Conservation (phyloP, 2,329 filamentous ascomycete species). For the Dactylonectria macrodidyma region DNA sequence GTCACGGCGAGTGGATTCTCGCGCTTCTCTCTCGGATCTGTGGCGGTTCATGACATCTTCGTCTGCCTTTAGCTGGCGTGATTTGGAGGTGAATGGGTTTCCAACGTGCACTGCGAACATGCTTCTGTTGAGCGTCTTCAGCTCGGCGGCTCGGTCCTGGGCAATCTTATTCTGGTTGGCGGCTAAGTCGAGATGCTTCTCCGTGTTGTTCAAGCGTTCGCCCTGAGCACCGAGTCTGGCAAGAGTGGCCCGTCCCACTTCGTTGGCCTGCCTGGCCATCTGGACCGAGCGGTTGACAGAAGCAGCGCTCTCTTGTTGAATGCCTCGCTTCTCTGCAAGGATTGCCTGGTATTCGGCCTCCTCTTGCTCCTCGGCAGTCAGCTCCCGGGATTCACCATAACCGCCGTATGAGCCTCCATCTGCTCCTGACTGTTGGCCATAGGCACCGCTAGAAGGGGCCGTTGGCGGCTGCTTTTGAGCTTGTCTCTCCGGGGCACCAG, state of each 20-base stretch:
- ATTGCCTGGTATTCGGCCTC: constrained; percentile 77
- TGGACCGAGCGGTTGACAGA: constrained; percentile 58
- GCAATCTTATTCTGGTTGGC: constrained; percentile 82
- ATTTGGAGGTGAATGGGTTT: constrained; percentile 83
- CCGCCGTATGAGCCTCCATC: constrained; percentile 60
- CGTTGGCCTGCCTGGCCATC: constrained; percentile 61
- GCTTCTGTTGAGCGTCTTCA: constrained; percentile 88
- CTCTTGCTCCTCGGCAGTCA: constrained; percentile 87
- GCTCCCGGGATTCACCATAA: constrained; percentile 79
- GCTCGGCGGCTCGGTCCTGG: constrained; percentile 84
- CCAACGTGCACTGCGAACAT: constrained; percentile 90
- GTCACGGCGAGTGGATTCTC: constrained; percentile 72
- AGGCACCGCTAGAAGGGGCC: constrained; percentile 39
- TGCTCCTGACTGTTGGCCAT: constrained; percentile 46
- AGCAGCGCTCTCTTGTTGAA: constrained; percentile 80
- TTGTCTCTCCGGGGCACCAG: constrained; percentile 66
- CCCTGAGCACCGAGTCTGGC: constrained; percentile 83
- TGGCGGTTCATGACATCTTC: constrained; percentile 79
- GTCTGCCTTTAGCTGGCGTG: constrained; percentile 75
- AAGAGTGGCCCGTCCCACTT: constrained; percentile 78
- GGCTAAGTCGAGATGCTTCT: constrained; percentile 86
- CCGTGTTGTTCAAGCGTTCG: constrained; percentile 85
- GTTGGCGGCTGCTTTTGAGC: constrained; percentile 56
- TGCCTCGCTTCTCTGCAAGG: constrained; percentile 69
- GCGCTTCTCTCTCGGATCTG: constrained; percentile 74